Base-by-base conservation (phyloP, 1,284 basidiomycete species). In the Moesziomyces antarcticus region DNA sequence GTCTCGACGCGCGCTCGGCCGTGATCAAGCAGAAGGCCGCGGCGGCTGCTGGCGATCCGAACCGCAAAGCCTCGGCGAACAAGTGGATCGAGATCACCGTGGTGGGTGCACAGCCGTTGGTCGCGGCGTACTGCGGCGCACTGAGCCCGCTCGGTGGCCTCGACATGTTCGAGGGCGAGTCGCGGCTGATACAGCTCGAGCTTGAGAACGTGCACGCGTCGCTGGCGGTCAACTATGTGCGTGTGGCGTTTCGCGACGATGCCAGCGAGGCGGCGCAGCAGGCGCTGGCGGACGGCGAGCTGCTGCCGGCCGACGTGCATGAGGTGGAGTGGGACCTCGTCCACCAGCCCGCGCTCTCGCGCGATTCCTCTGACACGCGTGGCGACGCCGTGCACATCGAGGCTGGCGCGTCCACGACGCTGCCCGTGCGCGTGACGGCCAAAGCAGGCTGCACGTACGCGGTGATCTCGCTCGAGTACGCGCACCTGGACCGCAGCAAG, bases 131-230 rank as follows among this genome's bases (percentile, higher is more conserved):
- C 67, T 88, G 92, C 82, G 92, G 91, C n/a, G 93, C 92, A 7
- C 86, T 97, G 18, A 93, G 91, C 0, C 60, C 56, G 0, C 92
- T 96, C 79, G 93, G 93, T 3, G 93, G 93, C 1, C 86, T 97
- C 27, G 95, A 96, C 91, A 86, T 99, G 54, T 96, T 94, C 80
- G 90, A 96, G 56, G 96, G 96, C 45, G 96, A 99, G 86, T 89
- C 86, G 92, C 91, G 91, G 1, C 89, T 86, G 0, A 90, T 98
- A 52, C 90, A 90, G 5, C 87, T 98, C 52, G 93, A 91, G 0
- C 86, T 99, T 13, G 92, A 94, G 83, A 99, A 99, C 80, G 25
- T 50, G 5, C 95, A 93, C 0, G 18, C 43, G 3, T 71, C 87
- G 0, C 85, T 94, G 27, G 90, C 92, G 0, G 88, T 98, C 51